These are phyloP conservation scores for Colletotrichum cereale DNA, from an alignment of 2,329 filamentous ascomycete genomes.

Conservation along the genomic window DNA sequence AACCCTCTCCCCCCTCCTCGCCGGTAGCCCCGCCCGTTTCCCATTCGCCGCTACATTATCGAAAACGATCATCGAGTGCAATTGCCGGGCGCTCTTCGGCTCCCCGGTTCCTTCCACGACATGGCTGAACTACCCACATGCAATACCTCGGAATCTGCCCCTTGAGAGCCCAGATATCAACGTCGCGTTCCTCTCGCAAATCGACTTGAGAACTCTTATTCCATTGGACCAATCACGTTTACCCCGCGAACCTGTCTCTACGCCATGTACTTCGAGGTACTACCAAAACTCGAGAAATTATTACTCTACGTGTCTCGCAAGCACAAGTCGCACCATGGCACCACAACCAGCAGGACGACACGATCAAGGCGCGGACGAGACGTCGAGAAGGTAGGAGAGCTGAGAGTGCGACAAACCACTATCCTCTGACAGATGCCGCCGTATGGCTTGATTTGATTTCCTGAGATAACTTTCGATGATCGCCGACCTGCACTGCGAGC, in stretches of 20 bases:
- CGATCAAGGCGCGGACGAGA: slow-evolving; percentile 6
- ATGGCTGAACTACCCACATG: background rate
- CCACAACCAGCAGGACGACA: slow-evolving; percentile 4
- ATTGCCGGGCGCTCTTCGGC: slow-evolving; percentile 26
- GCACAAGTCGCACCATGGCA: slow-evolving; percentile 12
- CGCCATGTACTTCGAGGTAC: background rate
- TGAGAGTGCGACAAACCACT: background rate
- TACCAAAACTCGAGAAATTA: background rate
- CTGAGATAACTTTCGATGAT: background rate
- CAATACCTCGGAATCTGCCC: background rate
- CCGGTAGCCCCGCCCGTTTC: background rate
- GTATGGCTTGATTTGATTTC: background rate
- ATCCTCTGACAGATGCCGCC: background rate
- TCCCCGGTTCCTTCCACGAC: slow-evolving; percentile 22
- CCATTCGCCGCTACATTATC: background rate
- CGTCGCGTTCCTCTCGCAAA: background rate
- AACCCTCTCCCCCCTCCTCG: background rate
- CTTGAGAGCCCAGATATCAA: background rate
- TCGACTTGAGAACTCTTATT: background rate
- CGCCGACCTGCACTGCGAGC: background rate
- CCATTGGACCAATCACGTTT: background rate
- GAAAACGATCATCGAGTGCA: background rate
- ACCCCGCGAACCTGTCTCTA: background rate
- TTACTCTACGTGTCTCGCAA: background rate
- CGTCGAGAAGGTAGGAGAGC: background rate